Base-by-base conservation (phyloP, 352 stramenopile species). In the Phytopythium ostracodes region DNA sequence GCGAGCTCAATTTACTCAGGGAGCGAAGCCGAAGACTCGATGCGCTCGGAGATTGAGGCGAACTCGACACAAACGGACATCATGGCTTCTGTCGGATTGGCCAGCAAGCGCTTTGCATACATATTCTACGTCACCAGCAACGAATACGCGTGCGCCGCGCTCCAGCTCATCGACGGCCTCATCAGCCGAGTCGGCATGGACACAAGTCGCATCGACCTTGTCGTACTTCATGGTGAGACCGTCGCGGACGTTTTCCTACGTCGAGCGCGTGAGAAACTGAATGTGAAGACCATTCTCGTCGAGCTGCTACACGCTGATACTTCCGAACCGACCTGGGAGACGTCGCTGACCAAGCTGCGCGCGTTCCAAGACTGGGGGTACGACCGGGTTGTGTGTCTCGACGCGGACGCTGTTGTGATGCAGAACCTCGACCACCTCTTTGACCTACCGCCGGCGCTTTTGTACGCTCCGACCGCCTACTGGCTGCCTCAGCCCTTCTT, bases 311-410 rank as follows among this genome's bases (percentile, higher is more conserved):
- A 60, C 15, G 40, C 62, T 4, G 56, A 70, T 17, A 44, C 52
- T 1, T 5, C 20, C 2, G 62, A 67, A 4, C 18, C 56, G 4
- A 65, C 54, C 18, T 77, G 62, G 63, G 31, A 46, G 44, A 55
- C 57, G 8, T 77, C 63, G 42, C 57, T 77, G 12, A 77, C 67
- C 11, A 77, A 77, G 40, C 59, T 77, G 20, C 62, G 65, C 14
- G 66, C 62, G 20, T 77, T 77, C 55, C 53, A 70, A 65, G 66
- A 74, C 4, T 72, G 67, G 59, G 66, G 70, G 2, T 77, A 77
- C 59, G 64, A 74, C 31, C 65, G 68, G 4, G 60, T 80, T 9
- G 57, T 80, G 27, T 77, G 59, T 50, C 35, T 80, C 15, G 72
- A 80, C 56, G 62, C 69, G 1, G 72, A 80, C 59, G 47, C 69